Evolutionary conservation across 2,329 filamentous ascomycete genomes (phyloP).

Genomic region (Shiraia sp.): DNA sequence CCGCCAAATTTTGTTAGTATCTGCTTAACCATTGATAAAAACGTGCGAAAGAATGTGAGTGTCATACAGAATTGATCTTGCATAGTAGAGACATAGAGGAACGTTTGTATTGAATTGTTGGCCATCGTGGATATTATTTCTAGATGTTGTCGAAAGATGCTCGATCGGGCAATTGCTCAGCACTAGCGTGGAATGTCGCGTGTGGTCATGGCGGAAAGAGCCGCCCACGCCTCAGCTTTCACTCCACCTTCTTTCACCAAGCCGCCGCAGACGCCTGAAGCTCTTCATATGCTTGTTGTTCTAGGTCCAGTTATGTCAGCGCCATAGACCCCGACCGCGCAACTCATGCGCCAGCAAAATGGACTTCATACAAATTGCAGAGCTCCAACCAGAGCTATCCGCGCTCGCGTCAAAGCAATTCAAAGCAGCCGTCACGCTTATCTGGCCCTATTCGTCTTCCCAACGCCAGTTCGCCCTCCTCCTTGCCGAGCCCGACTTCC

Average conservation of each 20-base stretch:
- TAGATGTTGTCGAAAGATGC: background rate
- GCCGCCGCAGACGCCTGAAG: background rate
- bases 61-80: too few relatives aligned
- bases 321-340: slow-evolving; percentile 12
- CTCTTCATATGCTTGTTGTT: background rate
- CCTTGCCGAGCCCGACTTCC: slow-evolving; percentile 82
- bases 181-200: slow-evolving; percentile 1
- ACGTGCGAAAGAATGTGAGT: too few relatives aligned
- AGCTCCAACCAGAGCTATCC: slow-evolving; percentile 36
- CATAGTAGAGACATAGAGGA: too few relatives aligned
- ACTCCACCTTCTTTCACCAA: background rate
- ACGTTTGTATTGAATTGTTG: too few relatives aligned
- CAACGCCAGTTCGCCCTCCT: slow-evolving; percentile 75
- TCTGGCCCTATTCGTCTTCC: slow-evolving; percentile 88
- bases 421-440: slow-evolving; percentile 76
- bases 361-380: slow-evolving; percentile 36
- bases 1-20: too few relatives aligned
- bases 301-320: background rate
- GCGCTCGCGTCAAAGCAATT: slow-evolving; percentile 49
- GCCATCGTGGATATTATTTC: too few relatives aligned
- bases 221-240: background rate
- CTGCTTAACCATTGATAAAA: too few relatives aligned
- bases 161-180: too few relatives aligned
- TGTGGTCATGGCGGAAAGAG: background rate
- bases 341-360: slow-evolving; percentile 18